Conservation (phyloP, 352 stramenopile genomes). For the Globisporangium mamillatum region DNA sequence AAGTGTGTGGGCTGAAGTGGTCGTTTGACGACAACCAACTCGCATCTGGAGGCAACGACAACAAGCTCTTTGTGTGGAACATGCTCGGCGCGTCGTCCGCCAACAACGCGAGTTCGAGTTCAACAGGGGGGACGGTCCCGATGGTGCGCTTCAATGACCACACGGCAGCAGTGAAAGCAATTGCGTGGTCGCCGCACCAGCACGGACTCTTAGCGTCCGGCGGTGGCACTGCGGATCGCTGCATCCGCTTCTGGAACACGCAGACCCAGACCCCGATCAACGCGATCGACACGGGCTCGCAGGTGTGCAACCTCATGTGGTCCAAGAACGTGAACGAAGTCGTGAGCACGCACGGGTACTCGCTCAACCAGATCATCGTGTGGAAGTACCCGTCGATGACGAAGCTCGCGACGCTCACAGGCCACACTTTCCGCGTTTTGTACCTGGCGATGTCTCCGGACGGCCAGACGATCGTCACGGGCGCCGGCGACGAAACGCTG, state of each 20-base stretch:
- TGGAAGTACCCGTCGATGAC: constrained; percentile 97
- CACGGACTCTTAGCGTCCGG: constrained; percentile 94
- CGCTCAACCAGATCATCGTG: constrained; percentile 97
- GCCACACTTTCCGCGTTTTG: constrained; percentile 95
- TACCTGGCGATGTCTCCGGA: constrained; percentile 97
- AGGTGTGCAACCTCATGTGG: constrained; percentile 98
- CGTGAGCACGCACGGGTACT: constrained; percentile 98
- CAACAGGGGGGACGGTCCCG: constrained; percentile 42
- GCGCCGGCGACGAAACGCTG: constrained; percentile 96
- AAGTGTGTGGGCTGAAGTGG: constrained; percentile 97
- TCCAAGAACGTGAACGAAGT: constrained; percentile 97
- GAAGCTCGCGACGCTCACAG: constrained; percentile 95
- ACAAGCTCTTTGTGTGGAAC: constrained; percentile 98
- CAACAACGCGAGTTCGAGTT: neutral
- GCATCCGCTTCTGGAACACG: constrained; percentile 98
- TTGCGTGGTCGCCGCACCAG: constrained; percentile 97
- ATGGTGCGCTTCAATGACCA: constrained; percentile 93
- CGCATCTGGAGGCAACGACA: constrained; percentile 96
- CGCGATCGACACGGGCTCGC: constrained; percentile 94
- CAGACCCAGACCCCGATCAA: constrained; percentile 87
- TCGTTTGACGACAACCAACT: constrained; percentile 92
- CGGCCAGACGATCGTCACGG: constrained; percentile 96
- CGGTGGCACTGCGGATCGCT: constrained; percentile 94
- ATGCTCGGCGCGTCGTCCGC: constrained; percentile 41
- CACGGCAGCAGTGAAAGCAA: constrained; percentile 96